Evolutionary conservation across 129 eudicot genomes (phyloP), one percentile per base, ranked within the genome.

Genomic region (sunflower (Helianthus annuus)): DNA sequence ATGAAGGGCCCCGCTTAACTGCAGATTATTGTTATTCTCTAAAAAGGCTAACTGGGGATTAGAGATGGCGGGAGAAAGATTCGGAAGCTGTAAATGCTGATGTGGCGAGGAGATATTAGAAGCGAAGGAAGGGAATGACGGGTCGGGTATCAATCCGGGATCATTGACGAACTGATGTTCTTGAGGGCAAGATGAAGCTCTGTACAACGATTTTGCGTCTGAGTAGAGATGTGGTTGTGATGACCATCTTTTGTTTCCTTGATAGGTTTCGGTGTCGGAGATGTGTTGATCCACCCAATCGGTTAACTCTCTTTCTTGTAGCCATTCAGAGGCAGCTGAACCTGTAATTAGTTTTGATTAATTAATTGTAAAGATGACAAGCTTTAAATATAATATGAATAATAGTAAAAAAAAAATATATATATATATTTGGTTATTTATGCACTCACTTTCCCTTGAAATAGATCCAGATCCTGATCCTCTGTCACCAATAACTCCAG

Each of bases 321-420:
- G 64, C 96, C 98, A 87, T 73, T 93, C 98, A 10, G 98, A 83
- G 44, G 90, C 96, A 67, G 96, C 80, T 82, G 96, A 93, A 89
- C 98, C 98, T 93, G 90, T 55, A 76, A n/a, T 70, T 12, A 71
- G 56, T 69, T 27, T 38, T 61, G n/a, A 22, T 69, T 69, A 44
- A 57, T 45, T 19, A 56, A 57, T 15, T 17, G 40, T 49, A 19
- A 8, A 12, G 22, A 69, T 4, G 27, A 15, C 34, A 15, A 17
- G 38, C 12, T 11, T 10, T 5, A 6, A 22, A 19, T 19, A 19
- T 19, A 19, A 19, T 19, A 19, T 19, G 22, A 19, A 19, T 19
- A 19, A 19, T 19, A 19, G 22, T 19, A 19, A 19, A 19, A 19
- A 19, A 19, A 19, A 42, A 44, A 52, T 40, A 32, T 34, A 24